Evolutionary conservation across 2,329 filamentous ascomycete genomes (phyloP), one percentile per base, ranked within the genome.

Genomic region (Botrytis squamosa): DNA sequence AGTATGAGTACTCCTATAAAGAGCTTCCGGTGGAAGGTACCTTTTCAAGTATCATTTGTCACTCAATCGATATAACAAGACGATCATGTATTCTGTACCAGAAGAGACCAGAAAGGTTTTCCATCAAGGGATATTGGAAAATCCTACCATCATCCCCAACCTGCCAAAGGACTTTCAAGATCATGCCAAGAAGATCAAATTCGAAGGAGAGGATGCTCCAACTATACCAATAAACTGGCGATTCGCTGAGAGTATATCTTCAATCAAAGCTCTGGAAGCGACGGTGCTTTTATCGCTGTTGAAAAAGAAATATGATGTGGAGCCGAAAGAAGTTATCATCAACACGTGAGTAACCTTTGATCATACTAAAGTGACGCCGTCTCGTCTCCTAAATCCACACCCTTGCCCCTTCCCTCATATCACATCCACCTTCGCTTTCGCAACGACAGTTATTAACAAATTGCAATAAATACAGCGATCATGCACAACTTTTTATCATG

Each of bases 181-280:
- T 20, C 66, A 67, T 69, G 71, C 55, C 22, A 42, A 22, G 36
- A 42, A 57, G n/a, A 68, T 86, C 60, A 79, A 76, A 0, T 87
- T 86, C 73, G 82, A 83, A 38, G 86, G 86, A 6, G 81, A 77
- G 25, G 77, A 81, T 38, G 78, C 79, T 42, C 86, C 86, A 0
- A 84, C 81, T 63, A 83, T 88, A 16, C 86, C 86, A 0, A 85
- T 89, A 78, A 88, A 87, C 70, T 89, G 87, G 87, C 82, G 86
- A 3, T 87, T 88, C 69, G 86, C 87, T 3, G 87, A 88, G 77
- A 87, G 85, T 65, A 84, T 87, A 1, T 83, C 86, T 0, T 81
- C 85, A 1, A 75, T 88, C 42, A 87, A 87, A 77, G 86, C 81
- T 1, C 79, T 86, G 29, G 85, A 87, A 76, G 86, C 85, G 14